Percentiles rank a stretch among this genome's conserved stretches.
These are phyloP conservation scores for Papiliotrema laurentii DNA, from an alignment of 1,284 basidiomycete genomes.

Conservation along the genomic window DNA sequence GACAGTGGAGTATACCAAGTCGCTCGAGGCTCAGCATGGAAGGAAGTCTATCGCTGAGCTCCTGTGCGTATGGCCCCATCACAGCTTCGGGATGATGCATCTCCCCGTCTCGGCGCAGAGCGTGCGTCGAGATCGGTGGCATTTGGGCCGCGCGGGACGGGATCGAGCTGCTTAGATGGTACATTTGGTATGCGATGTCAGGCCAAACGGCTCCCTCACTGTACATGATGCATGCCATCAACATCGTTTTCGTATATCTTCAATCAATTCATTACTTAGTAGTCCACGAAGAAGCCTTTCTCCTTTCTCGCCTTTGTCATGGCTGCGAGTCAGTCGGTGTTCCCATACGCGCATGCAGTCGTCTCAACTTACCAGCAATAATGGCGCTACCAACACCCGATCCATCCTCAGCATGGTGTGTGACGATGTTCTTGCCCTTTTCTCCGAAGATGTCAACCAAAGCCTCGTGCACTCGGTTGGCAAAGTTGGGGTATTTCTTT, in stretches of 20 bases:
- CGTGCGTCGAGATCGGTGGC: no score
- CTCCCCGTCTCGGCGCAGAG: no score
- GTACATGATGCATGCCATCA: background rate
- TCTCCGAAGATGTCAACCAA: conserved; percentile 89
- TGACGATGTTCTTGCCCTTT: conserved; percentile 80
- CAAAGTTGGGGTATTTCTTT: conserved; percentile 91
- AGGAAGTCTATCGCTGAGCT: no score
- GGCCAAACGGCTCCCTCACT: background rate
- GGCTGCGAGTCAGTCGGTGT: conserved; percentile 41
- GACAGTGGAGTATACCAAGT: no score
- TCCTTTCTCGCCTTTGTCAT: conserved; percentile 63
- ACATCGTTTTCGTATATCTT: background rate
- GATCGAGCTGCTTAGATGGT: background rate
- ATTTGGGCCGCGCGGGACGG: background rate
- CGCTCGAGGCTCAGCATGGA: no score
- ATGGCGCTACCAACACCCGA: conserved; percentile 94
- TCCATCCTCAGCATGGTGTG: conserved; percentile 89
- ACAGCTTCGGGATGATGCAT: no score
- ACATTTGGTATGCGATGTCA: background rate
- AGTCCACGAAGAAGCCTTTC: conserved; percentile 33
- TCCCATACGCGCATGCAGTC: no score
- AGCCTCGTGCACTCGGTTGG: conserved; percentile 82
- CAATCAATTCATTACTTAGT: conserved; percentile 13
- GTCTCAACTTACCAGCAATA: conserved; percentile 66
- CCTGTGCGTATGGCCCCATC: no score